These are phyloP conservation scores for Castanopsis chinensis DNA, from an alignment of 306 rosid species.

Conservation along the genomic window DNA sequence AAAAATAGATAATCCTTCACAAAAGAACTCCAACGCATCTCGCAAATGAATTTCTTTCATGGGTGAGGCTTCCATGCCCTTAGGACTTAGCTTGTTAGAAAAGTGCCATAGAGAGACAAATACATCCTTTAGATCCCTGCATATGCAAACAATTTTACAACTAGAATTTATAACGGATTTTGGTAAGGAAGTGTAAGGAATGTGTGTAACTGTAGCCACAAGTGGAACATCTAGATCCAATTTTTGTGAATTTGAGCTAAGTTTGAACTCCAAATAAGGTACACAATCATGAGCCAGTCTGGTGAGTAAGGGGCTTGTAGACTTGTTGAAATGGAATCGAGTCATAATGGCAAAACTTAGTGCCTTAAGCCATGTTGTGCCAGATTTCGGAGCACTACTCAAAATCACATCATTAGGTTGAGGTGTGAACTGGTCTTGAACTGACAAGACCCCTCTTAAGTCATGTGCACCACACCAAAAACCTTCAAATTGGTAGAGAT, in stretches of 20 bases:
- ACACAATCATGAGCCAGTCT: not conserved
- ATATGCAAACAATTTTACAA: not conserved
- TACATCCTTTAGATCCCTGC: not conserved
- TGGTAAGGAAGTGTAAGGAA: not conserved
- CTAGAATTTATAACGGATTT: not conserved
- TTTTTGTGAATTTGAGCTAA: no score
- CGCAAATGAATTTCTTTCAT: not conserved
- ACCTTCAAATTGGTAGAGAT: not conserved
- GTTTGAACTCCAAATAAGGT: not conserved
- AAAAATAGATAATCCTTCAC: not conserved
- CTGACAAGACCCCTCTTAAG: not conserved
- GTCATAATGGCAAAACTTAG: not conserved
- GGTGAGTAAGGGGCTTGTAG: not conserved
- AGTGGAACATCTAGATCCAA: no score
- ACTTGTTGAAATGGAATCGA: no score
- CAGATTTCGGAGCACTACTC: no score
- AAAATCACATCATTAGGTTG: not conserved
- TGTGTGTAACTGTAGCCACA: not conserved
- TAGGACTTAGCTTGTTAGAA: not conserved
- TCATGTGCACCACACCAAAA: not conserved
- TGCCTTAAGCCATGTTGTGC: not conserved
- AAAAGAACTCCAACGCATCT: slow-evolving; percentile 21
- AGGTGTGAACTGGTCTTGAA: not conserved
- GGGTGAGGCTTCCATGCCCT: not conserved
- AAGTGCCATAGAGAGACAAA: not conserved